These are phyloP conservation scores for Wickerhamia fluorescens DNA, from an alignment of 805 yeast species.

Conservation along the genomic window DNA sequence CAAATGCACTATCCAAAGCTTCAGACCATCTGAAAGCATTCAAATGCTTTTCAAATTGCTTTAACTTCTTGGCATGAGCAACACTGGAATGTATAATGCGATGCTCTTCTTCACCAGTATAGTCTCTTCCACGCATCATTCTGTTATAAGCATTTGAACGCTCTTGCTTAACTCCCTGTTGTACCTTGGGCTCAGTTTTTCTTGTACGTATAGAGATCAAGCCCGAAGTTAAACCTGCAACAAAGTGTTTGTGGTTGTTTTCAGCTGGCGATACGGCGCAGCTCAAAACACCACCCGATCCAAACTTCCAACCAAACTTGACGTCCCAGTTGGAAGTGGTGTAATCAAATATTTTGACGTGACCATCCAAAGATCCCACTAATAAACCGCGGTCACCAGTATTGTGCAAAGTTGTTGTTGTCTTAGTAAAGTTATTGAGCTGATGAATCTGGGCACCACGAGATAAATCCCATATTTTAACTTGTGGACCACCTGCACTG, in stretches of 20 bases:
- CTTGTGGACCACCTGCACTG: slow-evolving; percentile 72
- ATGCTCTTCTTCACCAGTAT: slow-evolving; percentile 84
- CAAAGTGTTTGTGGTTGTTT: slow-evolving; percentile 66
- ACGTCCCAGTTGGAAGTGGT: slow-evolving; percentile 71
- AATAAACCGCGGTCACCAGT: slow-evolving; percentile 74
- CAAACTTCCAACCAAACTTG: slow-evolving; percentile 95
- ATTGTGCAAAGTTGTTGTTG: slow-evolving; percentile 76
- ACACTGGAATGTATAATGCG: slow-evolving; percentile 54
- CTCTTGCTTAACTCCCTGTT: slow-evolving; percentile 41
- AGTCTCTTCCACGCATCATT: slow-evolving; percentile 87
- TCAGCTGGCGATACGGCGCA: slow-evolving; percentile 82
- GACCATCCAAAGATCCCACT: slow-evolving; percentile 96
- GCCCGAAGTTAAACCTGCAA: slow-evolving; percentile 84
- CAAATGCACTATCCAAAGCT: slow-evolving; percentile 82
- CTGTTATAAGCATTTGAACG: slow-evolving; percentile 64
- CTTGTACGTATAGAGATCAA: slow-evolving; percentile 83
- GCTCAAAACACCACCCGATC: slow-evolving; percentile 76
- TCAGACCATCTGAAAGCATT: slow-evolving; percentile 90
- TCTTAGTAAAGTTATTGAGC: slow-evolving; percentile 83
- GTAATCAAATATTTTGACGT: slow-evolving; percentile 88
- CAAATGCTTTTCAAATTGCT: slow-evolving; percentile 75
- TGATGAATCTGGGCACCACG: slow-evolving; percentile 67
- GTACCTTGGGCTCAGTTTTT: slow-evolving; percentile 54
- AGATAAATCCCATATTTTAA: slow-evolving; percentile 88
- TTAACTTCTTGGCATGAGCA: slow-evolving; percentile 53